Evolutionary conservation across 805 yeast genomes (phyloP).

Genomic region (Kuraishia molischiana): DNA sequence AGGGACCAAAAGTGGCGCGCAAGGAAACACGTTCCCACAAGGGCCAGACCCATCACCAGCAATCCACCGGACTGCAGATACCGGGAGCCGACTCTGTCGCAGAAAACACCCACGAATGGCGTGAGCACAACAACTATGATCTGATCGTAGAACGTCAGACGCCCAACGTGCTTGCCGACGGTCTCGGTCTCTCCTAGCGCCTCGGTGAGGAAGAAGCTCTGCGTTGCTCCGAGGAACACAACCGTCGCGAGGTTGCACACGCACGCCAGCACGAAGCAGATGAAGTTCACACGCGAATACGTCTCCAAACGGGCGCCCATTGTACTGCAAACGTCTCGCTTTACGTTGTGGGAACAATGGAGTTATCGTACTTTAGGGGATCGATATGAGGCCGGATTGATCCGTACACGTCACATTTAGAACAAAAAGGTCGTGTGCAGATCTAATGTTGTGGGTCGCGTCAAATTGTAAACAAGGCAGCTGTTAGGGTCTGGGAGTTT

Average conservation of each 20-base stretch:
- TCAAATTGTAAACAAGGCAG: no score
- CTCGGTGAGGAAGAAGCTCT: slow-evolving; percentile 22
- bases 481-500: no score
- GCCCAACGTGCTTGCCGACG: slow-evolving; percentile 36
- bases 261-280: slow-evolving; percentile 14
- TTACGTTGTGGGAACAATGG: no score
- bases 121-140: slow-evolving; percentile 39
- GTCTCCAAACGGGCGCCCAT: no score
- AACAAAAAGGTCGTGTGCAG: no score
- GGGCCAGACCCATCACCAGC: slow-evolving; percentile 31
- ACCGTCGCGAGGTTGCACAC: slow-evolving; percentile 14
- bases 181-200: slow-evolving; percentile 15
- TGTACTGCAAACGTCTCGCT: no score
- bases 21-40: slow-evolving; percentile 40
- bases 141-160: slow-evolving; percentile 51
- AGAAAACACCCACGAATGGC: slow-evolving; percentile 54
- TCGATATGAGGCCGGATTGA: no score
- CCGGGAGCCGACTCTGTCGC: slow-evolving; percentile 56
- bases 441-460: no score
- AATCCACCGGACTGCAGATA: slow-evolving; percentile 40
- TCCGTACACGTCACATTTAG: no score
- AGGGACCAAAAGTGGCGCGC: slow-evolving; percentile 33
- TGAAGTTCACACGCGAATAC: slow-evolving; percentile 13
- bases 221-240: slow-evolving; percentile 20
- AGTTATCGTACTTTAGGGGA: no score